Base-by-base conservation (phyloP, 805 yeast genomes). In the Yamadazyma paraphyllophila region DNA sequence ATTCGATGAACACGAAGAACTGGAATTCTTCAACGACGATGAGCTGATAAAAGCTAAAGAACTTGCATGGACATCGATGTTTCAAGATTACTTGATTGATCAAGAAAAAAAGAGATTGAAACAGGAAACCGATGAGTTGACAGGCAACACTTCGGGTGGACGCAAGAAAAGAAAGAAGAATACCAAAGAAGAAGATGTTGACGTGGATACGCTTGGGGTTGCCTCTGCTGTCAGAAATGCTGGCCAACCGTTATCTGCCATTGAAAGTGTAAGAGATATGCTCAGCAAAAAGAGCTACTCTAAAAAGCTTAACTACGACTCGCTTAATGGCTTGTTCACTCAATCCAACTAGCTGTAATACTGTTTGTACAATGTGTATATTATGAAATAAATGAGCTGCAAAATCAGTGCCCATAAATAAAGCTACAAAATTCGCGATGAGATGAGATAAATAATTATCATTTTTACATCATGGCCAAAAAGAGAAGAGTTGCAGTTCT, bases 401-500 rank as follows among this genome's bases (percentile, higher is more conserved):
- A 20, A 20, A n/a, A n/a, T n/a, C n/a, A n/a, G n/a, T n/a, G n/a
- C 6, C 24, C 3, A 20, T 20, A 4, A 20, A 20, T 20, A 6
- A 6, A 20, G 24, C 24, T 3, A 5, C 31, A 32, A 35, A 35
- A 10, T 14, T 9, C 30, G 45, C 45, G 46, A 43, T 43, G 46
- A 36, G 46, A 43, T 43, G 45, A 42, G 45, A 36, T 36, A 17
- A 27, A 30, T 34, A 34, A 34, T 34, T 24, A 42, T 27, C 14
- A 41, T 24, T 31, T 17, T 12, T 16, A 34, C 36, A 38, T 6
- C 36, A 92, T 92, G 98, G 96, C 80, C 30, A 88, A 84, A 66
- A 78, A 83, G 64, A 83, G 87, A 69, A 87, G 97, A 78, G 94
- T 96, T 24, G 97, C 97, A 38, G 77, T 91, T 46, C 73, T 92